These are phyloP conservation scores for Penicillium nucicola DNA, from an alignment of 495 filamentous ascomycete genomes.

Conservation along the genomic window DNA sequence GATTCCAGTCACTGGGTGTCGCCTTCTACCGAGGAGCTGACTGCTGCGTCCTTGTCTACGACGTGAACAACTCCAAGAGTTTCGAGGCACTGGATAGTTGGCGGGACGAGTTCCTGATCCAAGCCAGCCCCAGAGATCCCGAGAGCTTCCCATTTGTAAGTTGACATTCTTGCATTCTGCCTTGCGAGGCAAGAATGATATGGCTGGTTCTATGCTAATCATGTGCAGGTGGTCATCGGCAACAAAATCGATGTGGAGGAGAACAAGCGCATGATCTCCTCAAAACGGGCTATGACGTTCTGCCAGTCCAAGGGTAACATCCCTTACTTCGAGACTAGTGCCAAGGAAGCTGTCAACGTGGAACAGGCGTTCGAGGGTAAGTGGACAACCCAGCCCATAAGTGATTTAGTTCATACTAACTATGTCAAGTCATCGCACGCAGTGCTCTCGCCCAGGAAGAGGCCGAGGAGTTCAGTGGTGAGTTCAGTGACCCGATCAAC, in stretches of 20 bases:
- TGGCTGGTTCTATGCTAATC: conserved; percentile 1
- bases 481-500: conserved; percentile 96
- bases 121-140: conserved; percentile 92
- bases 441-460: conserved; percentile 96
- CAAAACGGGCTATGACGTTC: conserved; percentile 93
- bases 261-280: conserved; percentile 93
- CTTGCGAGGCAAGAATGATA: not conserved
- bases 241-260: conserved; percentile 99
- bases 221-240: conserved; percentile 75
- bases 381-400: conserved; percentile 2
- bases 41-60: conserved; percentile 97
- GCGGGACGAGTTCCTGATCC: conserved; percentile 97
- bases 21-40: conserved; percentile 98
- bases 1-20: conserved; percentile 95
- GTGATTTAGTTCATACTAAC: not conserved
- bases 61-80: conserved; percentile 98
- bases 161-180: conserved; percentile 3
- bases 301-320: conserved; percentile 96
- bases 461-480: conserved; percentile 84
- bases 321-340: conserved; percentile 98
- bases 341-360: conserved; percentile 97
- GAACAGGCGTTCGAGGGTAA: conserved; percentile 97
- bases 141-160: conserved; percentile 97
- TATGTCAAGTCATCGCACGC: conserved; percentile 78
- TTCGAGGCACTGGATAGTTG: conserved; percentile 98